phyloP scores from a whole-genome alignment of 305 asterid genomes.

The Plantago lanceolata region DNA sequence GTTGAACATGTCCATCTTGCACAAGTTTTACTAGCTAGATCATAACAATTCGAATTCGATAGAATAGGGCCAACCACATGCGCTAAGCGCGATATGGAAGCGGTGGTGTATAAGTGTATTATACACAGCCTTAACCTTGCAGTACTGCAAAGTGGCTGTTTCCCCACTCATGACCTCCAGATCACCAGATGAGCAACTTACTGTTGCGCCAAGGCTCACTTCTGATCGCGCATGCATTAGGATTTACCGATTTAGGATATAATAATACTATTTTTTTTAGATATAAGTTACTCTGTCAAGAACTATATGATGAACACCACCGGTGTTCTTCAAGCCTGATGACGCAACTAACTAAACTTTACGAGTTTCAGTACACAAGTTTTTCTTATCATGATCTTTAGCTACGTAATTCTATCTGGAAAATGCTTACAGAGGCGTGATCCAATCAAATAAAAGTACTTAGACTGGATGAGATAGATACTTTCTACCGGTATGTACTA shows the following conservation, averaged over 20 bases:
- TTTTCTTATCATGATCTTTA: neutral
- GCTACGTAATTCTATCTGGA: neutral
- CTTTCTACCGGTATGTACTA: too few species aligned
- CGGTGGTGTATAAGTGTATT: too few species aligned
- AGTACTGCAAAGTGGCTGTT: neutral
- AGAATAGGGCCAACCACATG: too few species aligned
- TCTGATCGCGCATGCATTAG: too few species aligned
- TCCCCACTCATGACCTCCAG: neutral
- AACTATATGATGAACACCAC: too few species aligned
- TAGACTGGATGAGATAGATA: neutral
- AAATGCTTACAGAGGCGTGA: neutral
- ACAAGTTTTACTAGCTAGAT: neutral
- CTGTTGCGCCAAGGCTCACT: neutral
- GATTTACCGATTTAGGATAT: too few species aligned
- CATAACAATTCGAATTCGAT: neutral
- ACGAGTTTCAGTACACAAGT: neutral
- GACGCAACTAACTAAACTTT: neutral
- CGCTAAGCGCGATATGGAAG: too few species aligned
- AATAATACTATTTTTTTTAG: too few species aligned
- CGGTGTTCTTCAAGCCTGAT: slow-evolving; percentile 11
- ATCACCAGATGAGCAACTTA: neutral
- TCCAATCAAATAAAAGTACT: neutral
- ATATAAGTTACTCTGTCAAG: too few species aligned
- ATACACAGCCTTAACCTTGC: too few species aligned
- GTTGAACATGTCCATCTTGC: neutral